Base-by-base conservation (phyloP, 805 yeast species). In the Wickerhamiella shivajii region DNA sequence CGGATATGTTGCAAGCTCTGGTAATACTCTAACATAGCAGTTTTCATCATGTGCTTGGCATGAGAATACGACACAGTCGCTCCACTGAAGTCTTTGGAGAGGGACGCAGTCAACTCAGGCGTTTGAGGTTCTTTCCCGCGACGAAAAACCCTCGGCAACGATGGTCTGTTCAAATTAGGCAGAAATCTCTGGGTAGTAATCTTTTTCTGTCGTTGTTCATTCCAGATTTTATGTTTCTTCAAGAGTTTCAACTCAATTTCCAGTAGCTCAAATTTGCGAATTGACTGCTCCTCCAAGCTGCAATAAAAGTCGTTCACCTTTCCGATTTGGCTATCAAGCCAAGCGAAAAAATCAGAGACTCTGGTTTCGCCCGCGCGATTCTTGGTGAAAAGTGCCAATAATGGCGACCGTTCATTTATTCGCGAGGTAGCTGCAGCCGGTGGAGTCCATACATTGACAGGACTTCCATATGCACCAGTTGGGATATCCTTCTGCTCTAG, bases 1-100 rank as follows among this genome's bases (percentile, higher is more conserved):
- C 69, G 69, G 31, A 79, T 56, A 22, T 80, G 62, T 39, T 78
- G 79, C 40, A 83, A 58, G 6, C 78, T 69, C 38, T 87, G 64
- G 52, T 81, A 83, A 43, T 67, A 75, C 47, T 81, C 93, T 37
- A 70, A 56, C 18, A 76, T 51, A 0, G 92, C 92, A 19, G 62
- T 59, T 44, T 77, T 76, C 37, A 80, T 57, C 56, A 74, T 78
- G 40, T 75, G 60, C 43, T 74, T 60, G 3, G 92, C 90, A 32
- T 64, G 63, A 23, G 66, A 57, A 47, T 74, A 77, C 0, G 84
- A 74, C 5, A 74, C 43, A 25, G 39, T 39, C 30, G 46, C 49
- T 26, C 49, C 44, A 22, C 51, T 57, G 47, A 71, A 74, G 50
- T 77, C 85, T n/a, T n/a, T n/a, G n/a, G n/a, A n/a, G n/a, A n/a